Conservation (phyloP, 345 rosid genomes). For the Hevea brasiliensis region DNA sequence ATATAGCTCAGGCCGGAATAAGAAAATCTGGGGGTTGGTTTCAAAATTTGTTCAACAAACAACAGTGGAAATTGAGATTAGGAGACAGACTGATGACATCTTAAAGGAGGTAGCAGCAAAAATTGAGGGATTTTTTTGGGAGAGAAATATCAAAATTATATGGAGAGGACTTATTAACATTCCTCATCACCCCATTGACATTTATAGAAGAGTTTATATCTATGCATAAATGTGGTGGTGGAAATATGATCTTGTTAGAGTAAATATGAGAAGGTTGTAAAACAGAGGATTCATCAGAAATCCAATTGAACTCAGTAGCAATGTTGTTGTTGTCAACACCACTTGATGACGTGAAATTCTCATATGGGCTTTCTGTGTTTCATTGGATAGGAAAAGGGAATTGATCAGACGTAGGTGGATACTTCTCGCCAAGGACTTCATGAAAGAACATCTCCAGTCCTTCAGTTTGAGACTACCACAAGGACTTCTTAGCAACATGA, state of each 20-base stretch:
- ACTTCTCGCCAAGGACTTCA: slow-evolving; percentile 11
- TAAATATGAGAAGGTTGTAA: no score
- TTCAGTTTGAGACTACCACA: no score
- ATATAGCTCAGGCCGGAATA: slow-evolving; percentile 67
- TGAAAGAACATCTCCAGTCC: no score
- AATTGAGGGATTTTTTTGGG: slow-evolving; percentile 81
- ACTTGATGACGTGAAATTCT: neutral
- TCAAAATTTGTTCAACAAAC: slow-evolving; percentile 49
- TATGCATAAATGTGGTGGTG: no score
- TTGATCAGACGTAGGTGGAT: neutral
- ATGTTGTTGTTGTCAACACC: neutral
- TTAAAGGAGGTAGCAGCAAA: slow-evolving; percentile 80
- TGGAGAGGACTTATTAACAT: no score
- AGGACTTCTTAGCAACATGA: slow-evolving; percentile 23
- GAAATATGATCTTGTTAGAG: no score
- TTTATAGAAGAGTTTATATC: no score
- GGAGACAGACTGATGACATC: slow-evolving; percentile 70
- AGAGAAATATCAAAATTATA: slow-evolving; percentile 77
- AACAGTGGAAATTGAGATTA: slow-evolving; percentile 70
- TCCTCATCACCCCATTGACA: no score
- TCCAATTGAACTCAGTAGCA: neutral
- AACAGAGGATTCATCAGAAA: neutral
- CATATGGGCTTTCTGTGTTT: slow-evolving; percentile 1
- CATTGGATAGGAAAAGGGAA: neutral
- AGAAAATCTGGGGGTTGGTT: slow-evolving; percentile 53